A percentile compares a stretch with the other conserved stretches of the same genome.
Conservation (phyloP, 129 eudicot genomes). For the Pulicaria dysenterica region DNA sequence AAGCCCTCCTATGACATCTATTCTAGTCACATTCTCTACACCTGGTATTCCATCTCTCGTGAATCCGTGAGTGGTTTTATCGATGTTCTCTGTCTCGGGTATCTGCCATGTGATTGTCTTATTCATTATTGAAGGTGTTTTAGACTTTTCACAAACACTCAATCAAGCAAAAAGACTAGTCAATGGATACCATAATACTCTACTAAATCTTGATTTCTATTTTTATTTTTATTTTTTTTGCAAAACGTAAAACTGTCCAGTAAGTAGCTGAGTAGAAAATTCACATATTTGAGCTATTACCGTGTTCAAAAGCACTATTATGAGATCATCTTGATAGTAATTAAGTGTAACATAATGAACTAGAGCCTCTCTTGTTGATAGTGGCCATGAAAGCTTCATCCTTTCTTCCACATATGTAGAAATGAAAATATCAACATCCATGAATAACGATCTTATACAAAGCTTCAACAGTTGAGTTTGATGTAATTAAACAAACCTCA, state of each 20-base stretch:
- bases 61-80: slow-evolving; percentile 69
- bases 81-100: slow-evolving; percentile 69
- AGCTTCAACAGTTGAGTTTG: slow-evolving; percentile 3
- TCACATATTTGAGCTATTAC: slow-evolving; percentile 38
- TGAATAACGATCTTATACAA: slow-evolving; percentile 1
- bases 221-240: too few species aligned
- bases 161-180: neutral
- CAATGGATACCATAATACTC: neutral
- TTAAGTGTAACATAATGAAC: slow-evolving; percentile 67
- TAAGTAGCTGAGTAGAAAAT: neutral
- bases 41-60: slow-evolving; percentile 69
- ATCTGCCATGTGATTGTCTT: slow-evolving; percentile 40
- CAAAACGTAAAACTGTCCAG: neutral
- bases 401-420: slow-evolving; percentile 84
- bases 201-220: neutral
- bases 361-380: slow-evolving; percentile 81
- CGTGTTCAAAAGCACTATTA: slow-evolving; percentile 76
- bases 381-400: slow-evolving; percentile 96
- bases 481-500: slow-evolving; percentile 60
- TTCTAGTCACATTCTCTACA: slow-evolving; percentile 69
- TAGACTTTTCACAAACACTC: slow-evolving; percentile 1
- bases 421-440: slow-evolving; percentile 42
- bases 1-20: slow-evolving; percentile 88
- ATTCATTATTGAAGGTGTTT: slow-evolving; percentile 9
- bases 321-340: slow-evolving; percentile 75